These are phyloP conservation scores for Rubia yunnanensis DNA, from an alignment of 257 asterid genomes.

Conservation along the genomic window DNA sequence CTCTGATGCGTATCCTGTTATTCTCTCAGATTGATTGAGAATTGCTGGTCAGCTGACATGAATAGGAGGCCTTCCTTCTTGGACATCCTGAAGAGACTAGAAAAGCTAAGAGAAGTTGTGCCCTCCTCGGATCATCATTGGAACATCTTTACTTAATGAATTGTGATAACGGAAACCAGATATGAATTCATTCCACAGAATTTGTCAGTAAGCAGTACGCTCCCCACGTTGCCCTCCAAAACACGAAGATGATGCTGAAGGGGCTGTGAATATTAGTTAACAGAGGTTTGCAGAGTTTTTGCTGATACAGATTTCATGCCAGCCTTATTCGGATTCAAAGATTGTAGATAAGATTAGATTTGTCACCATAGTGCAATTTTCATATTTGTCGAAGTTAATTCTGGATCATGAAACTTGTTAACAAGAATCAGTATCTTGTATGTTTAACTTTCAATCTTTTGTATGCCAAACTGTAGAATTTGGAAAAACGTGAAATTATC, in stretches of 20 bases:
- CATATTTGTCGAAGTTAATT: not conserved
- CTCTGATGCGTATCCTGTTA: not conserved
- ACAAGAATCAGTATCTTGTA: not conserved
- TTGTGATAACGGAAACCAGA: not conserved
- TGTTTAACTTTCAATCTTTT: not conserved
- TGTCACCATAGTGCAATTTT: conserved; percentile 1
- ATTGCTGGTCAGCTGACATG: conserved; percentile 88
- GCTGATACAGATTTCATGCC: conserved; percentile 12
- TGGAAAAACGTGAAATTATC: not conserved
- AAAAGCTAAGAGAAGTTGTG: conserved; percentile 44
- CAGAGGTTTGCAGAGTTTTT: conserved; percentile 9
- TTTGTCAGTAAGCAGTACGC: not conserved
- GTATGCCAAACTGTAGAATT: not conserved
- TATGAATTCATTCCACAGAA: not conserved
- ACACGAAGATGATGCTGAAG: not conserved
- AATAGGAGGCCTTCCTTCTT: conserved; percentile 73
- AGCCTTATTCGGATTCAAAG: conserved; percentile 7
- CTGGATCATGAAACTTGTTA: not conserved
- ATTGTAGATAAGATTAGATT: not conserved
- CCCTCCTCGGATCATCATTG: conserved; percentile 60
- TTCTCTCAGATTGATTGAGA: conserved; percentile 46
- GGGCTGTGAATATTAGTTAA: conserved; percentile 21
- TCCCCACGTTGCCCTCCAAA: not conserved
- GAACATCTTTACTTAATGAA: conserved; percentile 46
- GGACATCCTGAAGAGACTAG: conserved; percentile 75